Evolutionary conservation across 495 filamentous ascomycete species (phyloP).

Genomic region (Xylaria palmicola): DNA sequence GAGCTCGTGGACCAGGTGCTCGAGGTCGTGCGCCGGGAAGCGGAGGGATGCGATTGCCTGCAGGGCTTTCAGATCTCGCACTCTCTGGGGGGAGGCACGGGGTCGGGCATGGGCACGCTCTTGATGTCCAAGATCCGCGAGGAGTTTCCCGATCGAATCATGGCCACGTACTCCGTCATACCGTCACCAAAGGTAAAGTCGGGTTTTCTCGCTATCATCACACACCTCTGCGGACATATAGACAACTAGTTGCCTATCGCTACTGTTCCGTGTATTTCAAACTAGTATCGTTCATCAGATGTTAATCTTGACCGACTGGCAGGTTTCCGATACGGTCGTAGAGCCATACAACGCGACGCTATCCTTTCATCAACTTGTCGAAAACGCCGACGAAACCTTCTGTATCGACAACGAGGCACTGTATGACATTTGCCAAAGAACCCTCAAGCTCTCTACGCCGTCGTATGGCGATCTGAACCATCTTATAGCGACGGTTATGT

Average conservation of each 20-base stretch:
- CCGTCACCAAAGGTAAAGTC: conserved; percentile 78
- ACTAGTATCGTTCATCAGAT: too few relatives aligned
- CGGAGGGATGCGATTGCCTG: conserved; percentile 95
- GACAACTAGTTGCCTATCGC: too few relatives aligned
- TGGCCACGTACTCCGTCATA: conserved; percentile 97
- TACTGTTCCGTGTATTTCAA: too few relatives aligned
- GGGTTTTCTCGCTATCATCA: background rate
- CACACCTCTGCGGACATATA: too few relatives aligned
- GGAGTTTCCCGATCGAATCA: conserved; percentile 99
- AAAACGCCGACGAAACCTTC: conserved; percentile 99
- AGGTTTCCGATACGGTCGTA: conserved; percentile 93
- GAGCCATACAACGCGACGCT: conserved; percentile 98
- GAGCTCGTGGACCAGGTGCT: conserved; percentile 95
- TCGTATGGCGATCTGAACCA: conserved; percentile 98
- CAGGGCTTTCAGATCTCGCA: conserved; percentile 99
- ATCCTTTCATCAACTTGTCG: conserved; percentile 94
- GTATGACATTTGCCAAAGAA: conserved; percentile 98
- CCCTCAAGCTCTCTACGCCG: conserved; percentile 91
- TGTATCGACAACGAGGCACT: conserved; percentile 99
- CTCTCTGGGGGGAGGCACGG: conserved; percentile 97
- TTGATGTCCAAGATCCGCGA: conserved; percentile 97
- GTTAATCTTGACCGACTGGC: too few relatives aligned
- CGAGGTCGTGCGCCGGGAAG: conserved; percentile 96
- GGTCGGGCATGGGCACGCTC: conserved; percentile 98
- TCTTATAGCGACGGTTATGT: conserved; percentile 98